Evolutionary conservation across 2,329 filamentous ascomycete species (phyloP).

Genomic region (Chaetomiaceae sp.): DNA sequence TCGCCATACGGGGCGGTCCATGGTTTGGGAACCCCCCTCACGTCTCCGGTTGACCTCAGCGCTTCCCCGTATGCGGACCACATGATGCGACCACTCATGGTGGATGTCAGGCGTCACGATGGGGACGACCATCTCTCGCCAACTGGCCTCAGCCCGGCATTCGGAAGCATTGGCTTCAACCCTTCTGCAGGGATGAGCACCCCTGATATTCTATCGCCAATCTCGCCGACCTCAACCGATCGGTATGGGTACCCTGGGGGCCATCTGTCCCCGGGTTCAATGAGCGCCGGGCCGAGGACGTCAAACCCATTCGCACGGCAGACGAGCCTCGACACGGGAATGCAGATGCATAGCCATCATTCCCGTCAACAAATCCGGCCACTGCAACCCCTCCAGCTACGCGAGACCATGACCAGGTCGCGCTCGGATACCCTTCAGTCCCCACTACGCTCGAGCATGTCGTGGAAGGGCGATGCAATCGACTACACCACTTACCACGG

Average conservation of each 20-base stretch:
- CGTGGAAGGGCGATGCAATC: slow-evolving; percentile 57
- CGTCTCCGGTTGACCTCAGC: slow-evolving; percentile 46
- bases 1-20: slow-evolving; percentile 61
- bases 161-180: slow-evolving; percentile 62
- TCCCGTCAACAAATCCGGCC: slow-evolving; percentile 44
- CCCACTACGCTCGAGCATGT: slow-evolving; percentile 55
- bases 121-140: slow-evolving; percentile 64
- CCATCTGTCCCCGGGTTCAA: slow-evolving; percentile 41
- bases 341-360: slow-evolving; percentile 43
- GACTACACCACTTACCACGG: slow-evolving; percentile 52
- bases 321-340: slow-evolving; percentile 40
- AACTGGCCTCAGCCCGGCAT: slow-evolving; percentile 61
- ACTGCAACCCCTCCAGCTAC: slow-evolving; percentile 53
- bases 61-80: slow-evolving; percentile 51
- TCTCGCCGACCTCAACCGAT: slow-evolving; percentile 51
- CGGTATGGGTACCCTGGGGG: slow-evolving; percentile 50
- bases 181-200: slow-evolving; percentile 46
- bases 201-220: slow-evolving; percentile 53
- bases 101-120: slow-evolving; percentile 61
- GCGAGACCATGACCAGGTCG: slow-evolving; percentile 53
- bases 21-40: slow-evolving; percentile 43
- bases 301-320: slow-evolving; percentile 51
- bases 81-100: slow-evolving; percentile 62
- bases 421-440: slow-evolving; percentile 56
- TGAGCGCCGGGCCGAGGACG: slow-evolving; percentile 45